Evolutionary conservation across 2,329 filamentous ascomycete genomes (phyloP).

Genomic region (Penicillium griseofulvum): DNA sequence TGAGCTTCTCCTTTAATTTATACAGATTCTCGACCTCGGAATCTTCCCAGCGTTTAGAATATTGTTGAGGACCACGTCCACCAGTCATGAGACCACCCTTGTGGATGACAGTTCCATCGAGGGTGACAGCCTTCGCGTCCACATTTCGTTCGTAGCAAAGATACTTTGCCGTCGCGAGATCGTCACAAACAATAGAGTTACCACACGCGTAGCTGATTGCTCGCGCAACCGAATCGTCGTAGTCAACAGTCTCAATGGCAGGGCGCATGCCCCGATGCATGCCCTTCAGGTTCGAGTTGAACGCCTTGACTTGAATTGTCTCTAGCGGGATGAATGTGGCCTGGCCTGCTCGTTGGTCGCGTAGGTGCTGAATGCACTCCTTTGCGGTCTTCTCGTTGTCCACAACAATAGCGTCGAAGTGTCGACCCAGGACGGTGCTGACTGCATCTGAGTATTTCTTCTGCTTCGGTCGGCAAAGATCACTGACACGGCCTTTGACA

Average conservation of each 20-base stretch:
- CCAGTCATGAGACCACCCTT: constrained; percentile 97
- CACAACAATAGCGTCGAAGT: constrained; percentile 92
- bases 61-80: constrained; percentile 75
- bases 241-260: constrained; percentile 95
- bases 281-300: constrained; percentile 87
- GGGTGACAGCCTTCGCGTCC: constrained; percentile 87
- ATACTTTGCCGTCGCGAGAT: constrained; percentile 78
- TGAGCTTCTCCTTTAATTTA: constrained; percentile 70
- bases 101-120: constrained; percentile 95
- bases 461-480: constrained; percentile 92
- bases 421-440: constrained; percentile 83
- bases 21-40: constrained; percentile 83
- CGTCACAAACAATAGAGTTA: constrained; percentile 91
- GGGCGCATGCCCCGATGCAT: constrained; percentile 78
- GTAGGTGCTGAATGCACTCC: constrained; percentile 91
- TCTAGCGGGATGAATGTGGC: constrained; percentile 96
- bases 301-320: constrained; percentile 90
- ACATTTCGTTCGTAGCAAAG: constrained; percentile 82
- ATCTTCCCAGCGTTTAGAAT: constrained; percentile 82
- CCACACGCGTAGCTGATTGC: constrained; percentile 95
- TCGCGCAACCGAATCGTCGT: constrained; percentile 80
- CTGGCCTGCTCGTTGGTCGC: constrained; percentile 80
- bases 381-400: constrained; percentile 92
- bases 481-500: constrained; percentile 83
- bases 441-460: constrained; percentile 95